Evolutionary conservation across 2,329 filamentous ascomycete species (phyloP).

Genomic region (Calonectria montana): DNA sequence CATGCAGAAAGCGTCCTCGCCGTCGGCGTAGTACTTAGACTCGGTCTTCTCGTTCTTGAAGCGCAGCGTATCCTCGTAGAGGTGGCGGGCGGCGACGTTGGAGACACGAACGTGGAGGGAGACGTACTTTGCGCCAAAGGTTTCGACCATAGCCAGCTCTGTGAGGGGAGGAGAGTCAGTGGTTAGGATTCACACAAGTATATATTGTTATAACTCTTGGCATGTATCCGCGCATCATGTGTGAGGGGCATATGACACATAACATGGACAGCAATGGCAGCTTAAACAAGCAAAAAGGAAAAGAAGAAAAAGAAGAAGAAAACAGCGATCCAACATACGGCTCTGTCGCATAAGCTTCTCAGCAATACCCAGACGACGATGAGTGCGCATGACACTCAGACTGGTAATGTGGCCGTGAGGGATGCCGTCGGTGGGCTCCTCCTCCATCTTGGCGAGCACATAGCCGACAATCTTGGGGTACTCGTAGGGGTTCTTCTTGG

Average conservation of each 20-base stretch:
- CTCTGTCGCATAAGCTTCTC: constrained; percentile 98
- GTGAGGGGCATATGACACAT: neutral
- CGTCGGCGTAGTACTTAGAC: constrained; percentile 94
- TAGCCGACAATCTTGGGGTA: constrained; percentile 99
- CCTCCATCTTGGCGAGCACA: constrained; percentile 99
- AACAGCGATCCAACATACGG: constrained; percentile 67
- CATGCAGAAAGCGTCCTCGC: constrained; percentile 97
- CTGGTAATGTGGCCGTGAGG: constrained; percentile 97
- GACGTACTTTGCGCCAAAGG: constrained; percentile 90
- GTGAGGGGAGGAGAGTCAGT: constrained; percentile 4
- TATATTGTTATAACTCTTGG: neutral
- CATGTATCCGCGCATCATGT: neutral
- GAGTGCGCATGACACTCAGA: constrained; percentile 95
- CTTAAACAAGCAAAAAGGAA: constrained; percentile 1
- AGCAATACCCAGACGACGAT: constrained; percentile 88
- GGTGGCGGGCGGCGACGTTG: constrained; percentile 88
- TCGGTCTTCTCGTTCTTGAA: constrained; percentile 91
- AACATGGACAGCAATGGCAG: neutral
- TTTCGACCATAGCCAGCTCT: constrained; percentile 98
- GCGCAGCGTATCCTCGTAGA: constrained; percentile 92
- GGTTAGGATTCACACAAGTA: neutral
- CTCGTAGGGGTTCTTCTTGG: constrained; percentile 81
- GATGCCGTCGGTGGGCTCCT: constrained; percentile 91
- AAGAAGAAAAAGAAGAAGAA: too few relatives aligned
- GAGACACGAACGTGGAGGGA: constrained; percentile 95